Percentiles rank a stretch among this genome's conserved stretches.
These are phyloP conservation scores for Pseudovirgaria hyperparasitica DNA, from an alignment of 2,329 filamentous ascomycete genomes.

Conservation along the genomic window DNA sequence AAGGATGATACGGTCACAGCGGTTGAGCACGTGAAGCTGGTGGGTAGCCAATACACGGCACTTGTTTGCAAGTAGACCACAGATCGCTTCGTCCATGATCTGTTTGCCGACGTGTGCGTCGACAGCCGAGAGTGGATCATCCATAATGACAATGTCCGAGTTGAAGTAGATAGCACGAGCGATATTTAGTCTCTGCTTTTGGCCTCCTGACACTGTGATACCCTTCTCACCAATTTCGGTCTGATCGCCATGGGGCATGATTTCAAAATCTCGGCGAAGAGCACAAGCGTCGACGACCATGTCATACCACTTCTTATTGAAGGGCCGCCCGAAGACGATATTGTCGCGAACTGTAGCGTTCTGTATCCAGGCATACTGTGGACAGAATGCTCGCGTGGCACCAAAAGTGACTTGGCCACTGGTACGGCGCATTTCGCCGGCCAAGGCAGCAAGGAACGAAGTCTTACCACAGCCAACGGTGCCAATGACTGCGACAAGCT, in stretches of 20 bases:
- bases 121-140: constrained; percentile 48
- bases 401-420: constrained; percentile 61
- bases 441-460: constrained; percentile 75
- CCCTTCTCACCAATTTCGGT: constrained; percentile 94
- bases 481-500: constrained; percentile 75
- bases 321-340: constrained; percentile 75
- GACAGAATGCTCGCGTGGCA: constrained; percentile 76
- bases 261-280: constrained; percentile 72
- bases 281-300: constrained; percentile 80
- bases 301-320: constrained; percentile 63
- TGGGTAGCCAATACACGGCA: constrained; percentile 88
- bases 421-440: constrained; percentile 86
- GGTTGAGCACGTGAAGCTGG: constrained; percentile 81
- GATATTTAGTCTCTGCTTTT: constrained; percentile 92
- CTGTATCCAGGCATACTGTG: constrained; percentile 96
- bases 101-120: constrained; percentile 49
- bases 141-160: constrained; percentile 49
- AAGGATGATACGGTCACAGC: constrained; percentile 86
- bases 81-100: constrained; percentile 89
- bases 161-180: constrained; percentile 62
- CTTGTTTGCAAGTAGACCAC: constrained; percentile 77
- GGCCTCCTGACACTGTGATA: constrained; percentile 88
- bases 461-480: constrained; percentile 85
- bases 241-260: constrained; percentile 76
- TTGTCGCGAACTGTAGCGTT: constrained; percentile 81